Base-by-base conservation (phyloP, 2,329 filamentous ascomycete genomes). In the Alternaria incomplexa region DNA sequence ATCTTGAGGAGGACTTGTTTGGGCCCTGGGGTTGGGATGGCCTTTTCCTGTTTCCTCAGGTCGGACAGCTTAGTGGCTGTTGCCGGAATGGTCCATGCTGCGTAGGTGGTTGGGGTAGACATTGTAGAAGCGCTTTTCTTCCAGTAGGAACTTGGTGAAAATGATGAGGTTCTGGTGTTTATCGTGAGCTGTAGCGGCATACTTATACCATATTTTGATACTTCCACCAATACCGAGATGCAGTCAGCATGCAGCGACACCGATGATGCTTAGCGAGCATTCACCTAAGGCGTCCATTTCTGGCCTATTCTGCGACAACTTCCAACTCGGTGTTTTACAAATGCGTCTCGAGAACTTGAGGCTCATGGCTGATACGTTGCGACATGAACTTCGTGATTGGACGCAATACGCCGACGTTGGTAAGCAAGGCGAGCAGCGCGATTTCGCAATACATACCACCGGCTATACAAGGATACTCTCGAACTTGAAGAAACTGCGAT, bases 1-100 rank as follows among this genome's bases (percentile, higher is more conserved):
- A 76, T 62, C 15, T 58, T 62, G 45, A 73, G 43, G 11, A 73
- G 56, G 8, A 74, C 66, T 20, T 70, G 63, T 17, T 61, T 25
- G 3, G 62, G 58, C 1, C 50, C 64, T 15, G 60, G 54, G 2
- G 40, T 57, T 5, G 63, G 60, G 17, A 62, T 28, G 1, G 45
- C 12, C 5, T 36, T 32, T 5, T 36, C 25, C 4, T 15, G 22
- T 10, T 55, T 48, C 25, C 10, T 36, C 15, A 67, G 56, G 10
- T 63, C 45, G 1, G 7, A 20, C 17, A 53, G 15, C 2, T 59
- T 59, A 7, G 58, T 48, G 11, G 59, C 65, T 10, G 57, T 30
- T 15, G 25, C 7, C 1, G 65, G 65, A 2, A 67, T 5, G 15
- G 53, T 61, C 50, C 56, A 67, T 36, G 65, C 62, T 13, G 44